phyloP scores from a whole-genome alignment of 768 basidiomycete genomes.

The Sarcodon aspratus region DNA sequence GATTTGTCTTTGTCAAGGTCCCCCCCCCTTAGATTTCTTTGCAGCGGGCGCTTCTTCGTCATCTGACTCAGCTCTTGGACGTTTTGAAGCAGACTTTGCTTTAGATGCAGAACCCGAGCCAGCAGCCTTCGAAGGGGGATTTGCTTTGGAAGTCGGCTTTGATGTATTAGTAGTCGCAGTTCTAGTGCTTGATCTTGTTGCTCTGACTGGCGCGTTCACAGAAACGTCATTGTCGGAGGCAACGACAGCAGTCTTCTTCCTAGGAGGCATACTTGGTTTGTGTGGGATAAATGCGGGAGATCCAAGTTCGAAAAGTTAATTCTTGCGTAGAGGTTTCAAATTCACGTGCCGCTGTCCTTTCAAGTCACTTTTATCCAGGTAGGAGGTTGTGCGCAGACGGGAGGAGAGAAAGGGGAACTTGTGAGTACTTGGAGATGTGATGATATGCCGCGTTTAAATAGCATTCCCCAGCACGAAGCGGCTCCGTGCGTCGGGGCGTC shows the following conservation, averaged over 20 bases:
- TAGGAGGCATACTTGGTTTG: conserved; percentile 27
- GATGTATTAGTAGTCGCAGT: conserved; percentile 15
- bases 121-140: conserved; percentile 7
- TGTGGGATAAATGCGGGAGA: neutral
- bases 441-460: no score
- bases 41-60: conserved; percentile 12
- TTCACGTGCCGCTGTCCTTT: neutral
- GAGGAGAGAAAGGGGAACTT: no score
- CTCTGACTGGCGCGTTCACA: conserved; percentile 21
- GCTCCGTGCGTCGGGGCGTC: no score
- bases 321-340: neutral
- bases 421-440: no score
- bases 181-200: conserved; percentile 23
- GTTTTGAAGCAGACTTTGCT: conserved; percentile 15
- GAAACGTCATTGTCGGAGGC: conserved; percentile 9
- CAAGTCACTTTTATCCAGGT: neutral
- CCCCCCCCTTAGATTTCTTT: conserved; percentile 18
- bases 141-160: conserved; percentile 18
- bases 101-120: conserved; percentile 7
- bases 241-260: conserved; percentile 27
- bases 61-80: conserved; percentile 10
- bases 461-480: no score
- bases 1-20: conserved; percentile 8
- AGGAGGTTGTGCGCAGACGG: no score
- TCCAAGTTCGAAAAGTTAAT: neutral